phyloP scores from a whole-genome alignment of 352 stramenopile genomes.

The Phytophthora gonapodyides region DNA sequence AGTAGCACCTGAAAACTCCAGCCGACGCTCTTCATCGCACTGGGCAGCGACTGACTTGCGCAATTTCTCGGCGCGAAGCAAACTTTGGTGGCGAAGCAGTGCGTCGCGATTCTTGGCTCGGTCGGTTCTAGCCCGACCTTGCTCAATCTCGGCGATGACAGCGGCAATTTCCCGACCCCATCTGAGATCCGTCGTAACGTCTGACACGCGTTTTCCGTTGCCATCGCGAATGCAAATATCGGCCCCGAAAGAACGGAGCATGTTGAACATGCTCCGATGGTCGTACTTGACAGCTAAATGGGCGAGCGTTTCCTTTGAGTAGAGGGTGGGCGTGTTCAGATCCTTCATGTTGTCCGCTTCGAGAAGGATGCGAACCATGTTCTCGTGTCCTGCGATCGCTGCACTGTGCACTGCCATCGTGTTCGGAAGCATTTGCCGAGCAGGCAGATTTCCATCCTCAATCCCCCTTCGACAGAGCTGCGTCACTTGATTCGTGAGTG shows the following conservation, averaged over 20 bases:
- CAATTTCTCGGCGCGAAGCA: background rate
- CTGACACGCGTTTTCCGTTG: conserved; percentile 5
- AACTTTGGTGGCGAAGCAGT: background rate
- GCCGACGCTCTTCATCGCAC: background rate
- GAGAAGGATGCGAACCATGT: conserved; percentile 29
- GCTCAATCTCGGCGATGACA: background rate
- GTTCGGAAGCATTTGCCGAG: conserved; percentile 8
- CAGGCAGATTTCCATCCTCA: background rate
- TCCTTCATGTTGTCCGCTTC: conserved; percentile 27
- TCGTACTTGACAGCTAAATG: conserved; percentile 30
- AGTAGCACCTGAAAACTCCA: background rate
- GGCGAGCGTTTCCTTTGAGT: conserved; percentile 28
- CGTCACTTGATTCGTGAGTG: conserved; percentile 4
- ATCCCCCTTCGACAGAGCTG: conserved; percentile 8
- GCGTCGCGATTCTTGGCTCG: background rate
- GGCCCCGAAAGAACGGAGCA: conserved; percentile 15
- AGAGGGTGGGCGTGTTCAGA: conserved; percentile 29
- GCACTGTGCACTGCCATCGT: conserved; percentile 29
- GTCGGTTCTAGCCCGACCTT: background rate
- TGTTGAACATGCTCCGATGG: conserved; percentile 12
- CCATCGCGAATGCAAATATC: conserved; percentile 16
- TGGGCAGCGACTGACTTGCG: background rate
- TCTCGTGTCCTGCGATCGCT: conserved; percentile 17
- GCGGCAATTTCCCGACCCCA: conserved; percentile 13
- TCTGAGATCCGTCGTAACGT: conserved; percentile 14